Percentiles rank a stretch among this genome's conserved stretches.
Evolutionary conservation across 805 yeast genomes (phyloP).

Genomic region (Saturnispora halmiae): DNA sequence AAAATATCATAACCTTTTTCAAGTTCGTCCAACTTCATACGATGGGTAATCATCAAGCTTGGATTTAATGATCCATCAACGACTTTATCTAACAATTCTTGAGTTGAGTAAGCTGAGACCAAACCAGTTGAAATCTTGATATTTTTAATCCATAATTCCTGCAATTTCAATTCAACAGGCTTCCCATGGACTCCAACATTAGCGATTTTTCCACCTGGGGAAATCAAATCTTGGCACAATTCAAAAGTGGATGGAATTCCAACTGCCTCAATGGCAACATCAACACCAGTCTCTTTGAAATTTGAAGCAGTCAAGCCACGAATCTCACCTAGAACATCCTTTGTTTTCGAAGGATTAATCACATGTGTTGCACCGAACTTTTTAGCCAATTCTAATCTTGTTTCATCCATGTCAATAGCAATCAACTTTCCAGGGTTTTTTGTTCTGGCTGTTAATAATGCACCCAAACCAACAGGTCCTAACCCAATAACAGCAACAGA

Average conservation of each 20-base stretch:
- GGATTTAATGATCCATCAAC: slow-evolving; percentile 35
- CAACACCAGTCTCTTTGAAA: slow-evolving; percentile 41
- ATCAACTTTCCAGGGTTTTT: slow-evolving; percentile 48
- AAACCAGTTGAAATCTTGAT: slow-evolving; percentile 39
- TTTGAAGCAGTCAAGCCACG: slow-evolving; percentile 18
- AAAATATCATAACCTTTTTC: slow-evolving; percentile 55
- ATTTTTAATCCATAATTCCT: slow-evolving; percentile 39
- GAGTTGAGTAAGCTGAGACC: slow-evolving; percentile 39
- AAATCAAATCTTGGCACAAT: slow-evolving; percentile 45
- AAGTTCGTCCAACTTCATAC: slow-evolving; percentile 45
- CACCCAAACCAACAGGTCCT: slow-evolving; percentile 60
- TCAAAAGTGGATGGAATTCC: slow-evolving; percentile 57
- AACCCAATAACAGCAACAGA: slow-evolving; percentile 56
- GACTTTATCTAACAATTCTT: slow-evolving; percentile 31
- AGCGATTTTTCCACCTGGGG: slow-evolving; percentile 55
- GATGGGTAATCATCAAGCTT: slow-evolving; percentile 48
- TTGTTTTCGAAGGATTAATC: slow-evolving; percentile 41
- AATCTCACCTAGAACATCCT: slow-evolving; percentile 29
- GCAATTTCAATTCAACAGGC: slow-evolving; percentile 33
- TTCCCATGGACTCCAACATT: slow-evolving; percentile 52
- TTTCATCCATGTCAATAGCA: slow-evolving; percentile 51
- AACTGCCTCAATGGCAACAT: slow-evolving; percentile 56
- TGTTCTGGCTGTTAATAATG: slow-evolving; percentile 46
- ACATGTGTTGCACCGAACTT: slow-evolving; percentile 51
- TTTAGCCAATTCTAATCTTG: slow-evolving; percentile 48